Percentiles rank a stretch among this genome's conserved stretches.
Conservation (phyloP, 768 basidiomycete species). For the Kwoniella sp. region DNA sequence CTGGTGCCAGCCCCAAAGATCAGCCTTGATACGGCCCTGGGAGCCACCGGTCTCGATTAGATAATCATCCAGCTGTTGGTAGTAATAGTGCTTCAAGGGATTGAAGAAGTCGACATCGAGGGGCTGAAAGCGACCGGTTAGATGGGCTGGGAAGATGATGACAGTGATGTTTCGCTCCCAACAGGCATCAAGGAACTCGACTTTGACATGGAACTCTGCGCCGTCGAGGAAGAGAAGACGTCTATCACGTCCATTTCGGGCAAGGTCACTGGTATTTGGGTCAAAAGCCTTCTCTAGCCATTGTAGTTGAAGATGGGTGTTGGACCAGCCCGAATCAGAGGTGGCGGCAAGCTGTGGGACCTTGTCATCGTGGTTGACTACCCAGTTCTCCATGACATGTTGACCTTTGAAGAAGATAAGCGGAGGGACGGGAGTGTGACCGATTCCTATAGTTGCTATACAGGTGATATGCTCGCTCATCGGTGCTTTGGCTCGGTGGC, state of each 20-base stretch:
- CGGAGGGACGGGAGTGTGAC: conserved; percentile 20
- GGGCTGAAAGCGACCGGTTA: conserved; percentile 21
- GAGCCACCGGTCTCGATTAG: background rate
- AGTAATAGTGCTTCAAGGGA: conserved; percentile 8
- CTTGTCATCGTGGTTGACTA: background rate
- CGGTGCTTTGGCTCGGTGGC: background rate
- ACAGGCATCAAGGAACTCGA: conserved; percentile 24
- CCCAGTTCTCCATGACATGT: conserved; percentile 13
- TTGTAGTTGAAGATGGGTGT: conserved; percentile 1
- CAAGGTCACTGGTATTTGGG: conserved; percentile 4
- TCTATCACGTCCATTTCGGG: conserved; percentile 1
- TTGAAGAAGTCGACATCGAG: conserved; percentile 29
- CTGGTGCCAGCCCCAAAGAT: conserved; percentile 21
- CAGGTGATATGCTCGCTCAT: conserved; percentile 14
- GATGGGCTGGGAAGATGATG: conserved; percentile 20
- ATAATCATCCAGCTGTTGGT: conserved; percentile 8
- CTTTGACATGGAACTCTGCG: conserved; percentile 14
- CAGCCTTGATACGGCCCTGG: conserved; percentile 4
- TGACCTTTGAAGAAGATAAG: conserved; percentile 21
- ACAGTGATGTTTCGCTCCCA: conserved; percentile 20
- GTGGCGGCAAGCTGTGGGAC: background rate
- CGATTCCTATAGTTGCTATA: conserved; percentile 6
- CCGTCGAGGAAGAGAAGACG: conserved; percentile 28
- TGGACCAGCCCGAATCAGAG: conserved; percentile 18
- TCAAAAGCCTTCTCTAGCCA: conserved; percentile 22